Percentiles rank a stretch among this genome's conserved stretches.
These are phyloP conservation scores for Amanita polypyramis DNA, from an alignment of 768 basidiomycete genomes.

Conservation along the genomic window DNA sequence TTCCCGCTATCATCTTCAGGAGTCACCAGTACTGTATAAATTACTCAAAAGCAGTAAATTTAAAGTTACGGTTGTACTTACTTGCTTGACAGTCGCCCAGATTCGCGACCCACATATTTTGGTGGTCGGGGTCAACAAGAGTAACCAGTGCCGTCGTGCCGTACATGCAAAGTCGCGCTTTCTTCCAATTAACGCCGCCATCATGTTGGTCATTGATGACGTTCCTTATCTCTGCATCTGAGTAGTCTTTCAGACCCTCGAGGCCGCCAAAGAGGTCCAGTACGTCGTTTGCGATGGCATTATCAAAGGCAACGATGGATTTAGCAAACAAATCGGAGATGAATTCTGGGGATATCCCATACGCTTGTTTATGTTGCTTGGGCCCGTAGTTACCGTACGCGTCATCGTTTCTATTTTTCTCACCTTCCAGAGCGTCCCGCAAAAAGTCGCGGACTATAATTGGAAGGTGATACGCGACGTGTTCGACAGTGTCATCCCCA, in stretches of 20 bases:
- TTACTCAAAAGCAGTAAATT: neutral
- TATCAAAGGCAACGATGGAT: constrained; percentile 51
- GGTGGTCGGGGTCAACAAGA: constrained; percentile 56
- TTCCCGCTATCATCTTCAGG: constrained; percentile 27
- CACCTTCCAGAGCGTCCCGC: constrained; percentile 23
- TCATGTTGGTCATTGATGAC: constrained; percentile 55
- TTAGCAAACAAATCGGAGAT: constrained; percentile 48
- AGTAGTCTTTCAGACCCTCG: constrained; percentile 35
- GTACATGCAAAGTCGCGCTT: constrained; percentile 65
- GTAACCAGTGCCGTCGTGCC: constrained; percentile 71
- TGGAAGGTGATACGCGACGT: constrained; percentile 58
- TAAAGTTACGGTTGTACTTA: constrained; percentile 23
- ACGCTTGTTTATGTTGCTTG: constrained; percentile 17
- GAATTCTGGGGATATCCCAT: constrained; percentile 22
- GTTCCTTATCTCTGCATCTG: constrained; percentile 43
- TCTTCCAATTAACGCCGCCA: constrained; percentile 51
- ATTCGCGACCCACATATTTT: constrained; percentile 71
- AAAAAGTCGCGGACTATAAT: constrained; percentile 56
- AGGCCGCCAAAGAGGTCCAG: constrained; percentile 52
- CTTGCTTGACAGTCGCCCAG: constrained; percentile 75
- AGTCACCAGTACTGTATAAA: constrained; percentile 36
- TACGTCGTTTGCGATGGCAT: constrained; percentile 58
- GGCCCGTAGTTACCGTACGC: constrained; percentile 22
- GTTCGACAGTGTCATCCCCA: constrained; percentile 59
- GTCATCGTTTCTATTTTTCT: neutral